Evolutionary conservation across 129 eudicot genomes (phyloP).

Genomic region (Artemisia tridentata): DNA sequence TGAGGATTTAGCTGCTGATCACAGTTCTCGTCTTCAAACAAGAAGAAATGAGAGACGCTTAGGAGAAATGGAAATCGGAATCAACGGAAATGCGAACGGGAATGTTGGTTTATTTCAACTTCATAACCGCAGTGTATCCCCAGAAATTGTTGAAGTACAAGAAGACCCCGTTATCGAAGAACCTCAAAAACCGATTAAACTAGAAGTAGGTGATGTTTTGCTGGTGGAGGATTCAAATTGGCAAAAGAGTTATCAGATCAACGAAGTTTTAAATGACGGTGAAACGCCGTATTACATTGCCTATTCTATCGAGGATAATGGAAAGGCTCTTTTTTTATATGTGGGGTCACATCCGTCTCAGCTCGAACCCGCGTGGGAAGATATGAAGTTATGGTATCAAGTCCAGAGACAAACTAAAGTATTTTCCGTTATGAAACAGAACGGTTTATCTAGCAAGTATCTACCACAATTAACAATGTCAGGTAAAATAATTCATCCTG

Average conservation of each 20-base stretch:
- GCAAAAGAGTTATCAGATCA: slow-evolving; percentile 63
- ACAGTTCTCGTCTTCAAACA: slow-evolving; percentile 84
- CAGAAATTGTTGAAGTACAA: slow-evolving; percentile 89
- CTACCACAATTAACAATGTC: slow-evolving; percentile 69
- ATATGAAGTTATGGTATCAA: slow-evolving; percentile 94
- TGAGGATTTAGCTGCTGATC: slow-evolving; percentile 98
- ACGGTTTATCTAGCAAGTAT: slow-evolving; percentile 79
- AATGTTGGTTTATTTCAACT: slow-evolving; percentile 47
- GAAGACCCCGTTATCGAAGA: slow-evolving; percentile 60
- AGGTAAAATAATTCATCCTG: slow-evolving; percentile 76
- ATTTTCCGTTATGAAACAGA: slow-evolving; percentile 78
- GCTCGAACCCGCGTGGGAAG: slow-evolving; percentile 94
- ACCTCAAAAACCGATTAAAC: slow-evolving; percentile 48
- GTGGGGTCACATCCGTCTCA: slow-evolving; percentile 94
- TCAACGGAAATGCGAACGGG: slow-evolving; percentile 45
- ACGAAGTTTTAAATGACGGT: slow-evolving; percentile 53
- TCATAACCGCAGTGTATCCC: slow-evolving; percentile 67
- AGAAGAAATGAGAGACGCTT: slow-evolving; percentile 79
- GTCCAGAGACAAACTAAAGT: slow-evolving; percentile 97
- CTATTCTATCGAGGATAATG: slow-evolving; percentile 58
- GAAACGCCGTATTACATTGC: slow-evolving; percentile 62
- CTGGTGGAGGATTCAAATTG: slow-evolving; percentile 70
- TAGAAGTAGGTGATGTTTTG: slow-evolving; percentile 74
- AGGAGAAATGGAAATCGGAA: slow-evolving; percentile 56
- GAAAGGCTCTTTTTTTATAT: slow-evolving; percentile 57